These are phyloP conservation scores for Candida germanica DNA, from an alignment of 805 yeast species.

Conservation along the genomic window DNA sequence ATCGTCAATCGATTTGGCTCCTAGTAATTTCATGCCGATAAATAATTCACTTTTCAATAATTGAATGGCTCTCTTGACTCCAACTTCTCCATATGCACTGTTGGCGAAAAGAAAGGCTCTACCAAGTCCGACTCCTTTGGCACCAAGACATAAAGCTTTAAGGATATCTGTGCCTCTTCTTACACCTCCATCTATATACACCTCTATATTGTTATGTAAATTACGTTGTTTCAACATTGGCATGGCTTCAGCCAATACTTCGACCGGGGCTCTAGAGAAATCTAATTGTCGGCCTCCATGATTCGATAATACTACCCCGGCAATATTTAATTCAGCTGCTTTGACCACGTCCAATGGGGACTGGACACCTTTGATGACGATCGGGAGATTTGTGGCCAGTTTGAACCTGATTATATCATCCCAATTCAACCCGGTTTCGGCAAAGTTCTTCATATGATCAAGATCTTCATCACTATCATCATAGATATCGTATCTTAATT, in stretches of 20 bases:
- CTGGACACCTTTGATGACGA: slow-evolving; percentile 72
- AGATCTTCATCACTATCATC: slow-evolving; percentile 13
- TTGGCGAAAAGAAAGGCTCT: slow-evolving; percentile 65
- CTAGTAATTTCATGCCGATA: slow-evolving; percentile 78
- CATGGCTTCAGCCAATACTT: slow-evolving; percentile 68
- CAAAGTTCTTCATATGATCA: slow-evolving; percentile 13
- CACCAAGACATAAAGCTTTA: slow-evolving; percentile 67
- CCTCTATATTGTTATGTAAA: slow-evolving; percentile 46
- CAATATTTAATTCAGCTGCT: slow-evolving; percentile 69
- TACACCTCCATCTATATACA: slow-evolving; percentile 67
- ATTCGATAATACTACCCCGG: slow-evolving; percentile 77
- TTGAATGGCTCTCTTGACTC: slow-evolving; percentile 57
- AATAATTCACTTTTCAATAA: slow-evolving; percentile 67
- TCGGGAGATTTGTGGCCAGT: slow-evolving; percentile 39
- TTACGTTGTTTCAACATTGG: slow-evolving; percentile 47
- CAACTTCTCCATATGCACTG: slow-evolving; percentile 59
- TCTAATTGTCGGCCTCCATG: slow-evolving; percentile 92
- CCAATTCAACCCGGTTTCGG: slow-evolving; percentile 27
- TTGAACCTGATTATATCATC: slow-evolving; percentile 23
- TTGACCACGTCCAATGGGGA: slow-evolving; percentile 71
- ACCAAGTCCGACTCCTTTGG: slow-evolving; percentile 68
- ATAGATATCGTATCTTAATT: slow-evolving; percentile 30
- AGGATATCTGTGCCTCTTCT: slow-evolving; percentile 65
- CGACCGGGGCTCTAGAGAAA: slow-evolving; percentile 73
- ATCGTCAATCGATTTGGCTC: slow-evolving; percentile 59